Conservation (phyloP, 148 eudicot genomes). For the Diospyros kaki region DNA sequence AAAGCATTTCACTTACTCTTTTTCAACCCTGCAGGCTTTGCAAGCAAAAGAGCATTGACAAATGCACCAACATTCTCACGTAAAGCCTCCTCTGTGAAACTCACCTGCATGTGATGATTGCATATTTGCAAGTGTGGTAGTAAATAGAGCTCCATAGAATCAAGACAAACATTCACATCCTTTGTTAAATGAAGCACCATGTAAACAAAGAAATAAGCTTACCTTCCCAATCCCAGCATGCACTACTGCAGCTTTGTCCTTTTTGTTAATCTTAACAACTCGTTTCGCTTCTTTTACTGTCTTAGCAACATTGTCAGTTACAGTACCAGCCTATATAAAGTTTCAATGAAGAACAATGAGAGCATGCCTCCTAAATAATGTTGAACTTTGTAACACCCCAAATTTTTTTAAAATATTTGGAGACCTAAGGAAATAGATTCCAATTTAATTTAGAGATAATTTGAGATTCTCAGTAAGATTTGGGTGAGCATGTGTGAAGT, state of each 20-base stretch:
- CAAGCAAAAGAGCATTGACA: slow-evolving; percentile 86
- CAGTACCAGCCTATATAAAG: slow-evolving; percentile 64
- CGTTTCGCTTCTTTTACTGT: slow-evolving; percentile 79
- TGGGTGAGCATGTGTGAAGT: no score
- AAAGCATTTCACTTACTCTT: slow-evolving; percentile 63
- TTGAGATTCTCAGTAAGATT: no score
- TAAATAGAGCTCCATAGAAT: neutral
- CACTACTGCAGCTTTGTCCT: slow-evolving; percentile 79
- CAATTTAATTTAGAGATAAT: no score
- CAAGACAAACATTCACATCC: neutral
- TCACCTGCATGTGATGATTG: slow-evolving; percentile 37
- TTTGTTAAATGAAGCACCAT: neutral
- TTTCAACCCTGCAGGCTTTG: slow-evolving; percentile 86
- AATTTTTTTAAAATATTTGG: no score
- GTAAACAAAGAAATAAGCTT: slow-evolving; percentile 8
- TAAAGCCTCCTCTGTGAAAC: slow-evolving; percentile 70
- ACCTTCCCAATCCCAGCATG: slow-evolving; percentile 97
- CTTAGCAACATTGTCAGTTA: slow-evolving; percentile 65
- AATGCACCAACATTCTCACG: slow-evolving; percentile 88
- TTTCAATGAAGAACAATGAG: neutral
- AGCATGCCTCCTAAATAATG: neutral
- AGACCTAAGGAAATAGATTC: no score
- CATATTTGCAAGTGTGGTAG: neutral
- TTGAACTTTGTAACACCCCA: no score
- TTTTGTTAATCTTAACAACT: slow-evolving; percentile 65